Percentiles rank a stretch among this genome's conserved stretches.
phyloP scores from a whole-genome alignment of 306 rosid species.

The Cicer pinnatifidum region DNA sequence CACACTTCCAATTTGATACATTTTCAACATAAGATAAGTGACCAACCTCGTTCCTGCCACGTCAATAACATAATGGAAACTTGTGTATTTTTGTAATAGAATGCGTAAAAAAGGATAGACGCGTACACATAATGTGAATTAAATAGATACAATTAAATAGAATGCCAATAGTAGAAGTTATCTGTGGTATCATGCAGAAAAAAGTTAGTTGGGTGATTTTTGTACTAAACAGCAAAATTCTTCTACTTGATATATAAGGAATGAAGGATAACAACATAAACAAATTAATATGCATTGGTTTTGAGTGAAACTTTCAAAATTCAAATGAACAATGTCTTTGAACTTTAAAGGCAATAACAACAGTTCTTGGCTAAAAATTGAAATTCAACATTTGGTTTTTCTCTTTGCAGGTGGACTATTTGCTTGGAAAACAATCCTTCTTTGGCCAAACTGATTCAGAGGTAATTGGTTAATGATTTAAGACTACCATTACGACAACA shows the following conservation, averaged over 20 bases:
- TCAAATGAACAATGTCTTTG: constrained; percentile 3
- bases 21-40: no score
- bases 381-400: constrained; percentile 36
- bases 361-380: constrained; percentile 37
- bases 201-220: neutral
- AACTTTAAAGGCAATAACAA: constrained; percentile 18
- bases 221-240: neutral
- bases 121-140: no score
- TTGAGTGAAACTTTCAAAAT: neutral
- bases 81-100: no score
- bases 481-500: neutral
- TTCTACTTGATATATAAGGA: no score
- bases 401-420: constrained; percentile 70
- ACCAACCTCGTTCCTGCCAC: no score
- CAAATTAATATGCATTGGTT: neutral
- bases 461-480: constrained; percentile 55
- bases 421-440: constrained; percentile 92
- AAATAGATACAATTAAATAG: no score
- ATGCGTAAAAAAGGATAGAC: no score
- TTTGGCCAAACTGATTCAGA: constrained; percentile 81
- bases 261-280: neutral
- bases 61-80: no score
- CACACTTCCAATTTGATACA: no score
- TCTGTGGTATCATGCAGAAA: neutral
- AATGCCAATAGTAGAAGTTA: neutral